These are phyloP conservation scores for Amylostereum areolatum DNA, from an alignment of 1,284 basidiomycete genomes.

Conservation along the genomic window DNA sequence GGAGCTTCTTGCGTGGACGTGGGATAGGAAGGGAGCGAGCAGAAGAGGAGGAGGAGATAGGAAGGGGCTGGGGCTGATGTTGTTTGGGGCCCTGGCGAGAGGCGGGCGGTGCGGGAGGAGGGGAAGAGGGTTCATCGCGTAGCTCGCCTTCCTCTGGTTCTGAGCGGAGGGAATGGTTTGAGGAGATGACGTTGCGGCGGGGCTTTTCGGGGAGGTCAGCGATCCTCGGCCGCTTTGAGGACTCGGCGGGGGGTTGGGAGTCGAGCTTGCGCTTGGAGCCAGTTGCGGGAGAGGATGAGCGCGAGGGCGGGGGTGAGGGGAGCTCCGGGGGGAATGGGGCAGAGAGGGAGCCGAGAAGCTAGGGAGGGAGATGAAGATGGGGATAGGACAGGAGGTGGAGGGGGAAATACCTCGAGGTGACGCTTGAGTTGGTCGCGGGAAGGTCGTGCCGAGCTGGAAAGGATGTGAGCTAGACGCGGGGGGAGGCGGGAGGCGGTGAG, in stretches of 20 bases:
- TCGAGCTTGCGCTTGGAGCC: constrained; percentile 58
- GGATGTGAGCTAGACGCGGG: constrained; percentile 18
- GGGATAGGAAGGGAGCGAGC: constrained; percentile 29
- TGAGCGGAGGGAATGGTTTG: constrained; percentile 19
- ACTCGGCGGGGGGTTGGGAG: constrained; percentile 27
- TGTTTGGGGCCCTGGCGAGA: constrained; percentile 13
- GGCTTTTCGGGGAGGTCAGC: constrained; percentile 29
- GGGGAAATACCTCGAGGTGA: constrained; percentile 46
- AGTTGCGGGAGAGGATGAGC: constrained; percentile 52
- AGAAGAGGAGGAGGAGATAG: constrained; percentile 21
- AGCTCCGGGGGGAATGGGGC: constrained; percentile 54
- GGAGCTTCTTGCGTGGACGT: constrained; percentile 50
- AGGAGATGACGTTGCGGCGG: constrained; percentile 13
- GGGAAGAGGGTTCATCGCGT: constrained; percentile 20
- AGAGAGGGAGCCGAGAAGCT: constrained; percentile 56
- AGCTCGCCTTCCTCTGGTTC: constrained; percentile 33
- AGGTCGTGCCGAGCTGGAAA: constrained; percentile 31
- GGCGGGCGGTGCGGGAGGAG: constrained; percentile 6
- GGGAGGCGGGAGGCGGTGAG: constrained; percentile 10
- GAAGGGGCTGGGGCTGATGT: constrained; percentile 13
- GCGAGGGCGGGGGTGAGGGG: constrained; percentile 65
- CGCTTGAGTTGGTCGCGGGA: constrained; percentile 56
- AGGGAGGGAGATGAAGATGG: constrained; percentile 13
- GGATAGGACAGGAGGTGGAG: constrained; percentile 9
- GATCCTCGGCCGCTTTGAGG: constrained; percentile 54